These are phyloP conservation scores for Filobasidium floriforme DNA, from an alignment of 768 basidiomycete genomes.

Conservation along the genomic window DNA sequence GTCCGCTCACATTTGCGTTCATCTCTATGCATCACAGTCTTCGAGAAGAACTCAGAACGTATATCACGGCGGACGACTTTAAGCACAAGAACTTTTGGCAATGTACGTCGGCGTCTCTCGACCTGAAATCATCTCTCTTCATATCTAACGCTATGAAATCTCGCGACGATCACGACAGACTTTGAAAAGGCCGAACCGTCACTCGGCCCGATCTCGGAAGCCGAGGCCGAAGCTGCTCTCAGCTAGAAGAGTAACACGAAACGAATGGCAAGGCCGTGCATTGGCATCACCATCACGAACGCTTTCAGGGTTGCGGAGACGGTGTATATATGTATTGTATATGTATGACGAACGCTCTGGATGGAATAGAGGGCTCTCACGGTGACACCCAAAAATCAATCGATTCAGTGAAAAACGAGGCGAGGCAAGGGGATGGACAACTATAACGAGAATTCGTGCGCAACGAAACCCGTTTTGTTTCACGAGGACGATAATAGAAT, in stretches of 20 bases:
- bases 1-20: not conserved
- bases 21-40: conserved; percentile 16
- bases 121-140: not conserved
- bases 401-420: too few relatives aligned
- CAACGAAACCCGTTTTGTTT: too few relatives aligned
- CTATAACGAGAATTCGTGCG: too few relatives aligned
- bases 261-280: not conserved
- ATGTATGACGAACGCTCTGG: too few relatives aligned
- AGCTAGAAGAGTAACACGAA: conserved; percentile 15
- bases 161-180: conserved; percentile 18
- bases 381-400: too few relatives aligned
- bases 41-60: conserved; percentile 30
- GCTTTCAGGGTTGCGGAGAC: too few relatives aligned
- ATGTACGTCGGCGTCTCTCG: conserved; percentile 23
- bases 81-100: conserved; percentile 44
- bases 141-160: not conserved
- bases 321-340: too few relatives aligned
- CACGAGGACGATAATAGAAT: too few relatives aligned
- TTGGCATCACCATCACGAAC: not conserved
- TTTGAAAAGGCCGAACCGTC: conserved; percentile 32
- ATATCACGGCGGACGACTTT: conserved; percentile 30
- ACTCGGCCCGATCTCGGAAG: conserved; percentile 31
- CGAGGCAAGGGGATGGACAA: too few relatives aligned
- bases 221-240: conserved; percentile 39
- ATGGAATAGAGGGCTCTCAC: too few relatives aligned